Evolutionary conservation across 1,139 yeast genomes (phyloP).

Genomic region (Scheffersomyces quercinus): DNA sequence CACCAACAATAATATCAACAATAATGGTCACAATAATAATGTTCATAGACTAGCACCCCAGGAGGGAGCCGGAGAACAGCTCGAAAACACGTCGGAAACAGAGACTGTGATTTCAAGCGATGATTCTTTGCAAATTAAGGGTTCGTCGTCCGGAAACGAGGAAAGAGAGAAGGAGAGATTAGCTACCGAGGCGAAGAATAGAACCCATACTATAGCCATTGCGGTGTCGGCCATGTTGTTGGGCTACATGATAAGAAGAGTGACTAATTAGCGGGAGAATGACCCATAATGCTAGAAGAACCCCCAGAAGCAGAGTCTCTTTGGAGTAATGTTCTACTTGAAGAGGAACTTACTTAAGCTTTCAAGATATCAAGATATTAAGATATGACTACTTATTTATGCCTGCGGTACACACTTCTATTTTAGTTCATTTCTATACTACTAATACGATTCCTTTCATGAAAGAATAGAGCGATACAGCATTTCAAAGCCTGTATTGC

Average conservation of each 20-base stretch:
- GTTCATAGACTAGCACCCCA: not conserved
- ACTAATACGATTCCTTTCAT: too few relatives aligned
- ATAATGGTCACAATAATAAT: not conserved
- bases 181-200: not conserved
- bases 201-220: slow-evolving; percentile 7
- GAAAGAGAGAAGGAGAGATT: not conserved
- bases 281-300: too few relatives aligned
- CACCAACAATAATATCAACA: too few relatives aligned
- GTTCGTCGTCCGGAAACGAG: not conserved
- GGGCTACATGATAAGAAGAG: slow-evolving; percentile 7
- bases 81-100: slow-evolving; percentile 39
- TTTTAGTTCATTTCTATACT: too few relatives aligned
- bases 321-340: too few relatives aligned
- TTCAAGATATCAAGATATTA: too few relatives aligned
- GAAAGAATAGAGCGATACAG: too few relatives aligned
- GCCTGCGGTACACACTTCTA: too few relatives aligned
- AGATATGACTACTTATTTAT: too few relatives aligned
- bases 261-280: slow-evolving; percentile 2
- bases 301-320: too few relatives aligned
- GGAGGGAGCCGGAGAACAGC: slow-evolving; percentile 7
- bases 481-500: too few relatives aligned
- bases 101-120: slow-evolving; percentile 39
- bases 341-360: too few relatives aligned
- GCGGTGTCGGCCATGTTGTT: slow-evolving; percentile 8
- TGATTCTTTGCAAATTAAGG: not conserved